Percentiles rank a stretch among this genome's conserved stretches.
Conservation (phyloP, 2,329 filamentous ascomycete genomes). For the Hypoxylon sp. region DNA sequence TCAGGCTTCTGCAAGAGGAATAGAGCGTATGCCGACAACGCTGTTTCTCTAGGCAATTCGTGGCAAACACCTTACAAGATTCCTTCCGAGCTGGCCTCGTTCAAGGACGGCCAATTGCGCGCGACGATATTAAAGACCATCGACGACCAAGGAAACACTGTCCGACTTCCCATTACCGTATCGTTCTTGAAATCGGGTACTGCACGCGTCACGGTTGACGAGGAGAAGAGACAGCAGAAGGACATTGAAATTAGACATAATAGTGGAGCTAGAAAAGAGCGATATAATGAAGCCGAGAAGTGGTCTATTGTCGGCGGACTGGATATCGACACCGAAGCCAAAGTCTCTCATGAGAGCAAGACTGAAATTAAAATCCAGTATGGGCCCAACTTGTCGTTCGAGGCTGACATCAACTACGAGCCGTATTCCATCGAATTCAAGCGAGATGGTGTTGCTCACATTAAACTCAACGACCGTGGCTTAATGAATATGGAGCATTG, state of each 20-base stretch:
- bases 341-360: constrained; percentile 75
- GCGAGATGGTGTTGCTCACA: constrained; percentile 83
- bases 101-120: constrained; percentile 84
- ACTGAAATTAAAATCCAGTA: constrained; percentile 82
- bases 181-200: constrained; percentile 92
- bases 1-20: constrained; percentile 98
- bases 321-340: constrained; percentile 78
- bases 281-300: constrained; percentile 91
- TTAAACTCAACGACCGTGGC: constrained; percentile 92
- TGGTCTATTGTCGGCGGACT: constrained; percentile 90
- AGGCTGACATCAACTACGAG: constrained; percentile 85
- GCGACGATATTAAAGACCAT: constrained; percentile 87
- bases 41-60: constrained; percentile 71
- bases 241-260: constrained; percentile 89
- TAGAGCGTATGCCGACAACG: constrained; percentile 87
- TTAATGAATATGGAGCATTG: constrained; percentile 96
- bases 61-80: constrained; percentile 89
- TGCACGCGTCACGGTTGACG: constrained; percentile 89
- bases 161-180: constrained; percentile 85
- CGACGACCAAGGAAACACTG: constrained; percentile 74
- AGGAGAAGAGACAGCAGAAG: constrained; percentile 89
- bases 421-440: constrained; percentile 91
- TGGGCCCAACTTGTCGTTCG: constrained; percentile 80
- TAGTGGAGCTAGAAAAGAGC: constrained; percentile 88
- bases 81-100: constrained; percentile 77